Conservation (phyloP, 192 early-diverging fungal species). For the Rhizoclosmatium sp. region DNA sequence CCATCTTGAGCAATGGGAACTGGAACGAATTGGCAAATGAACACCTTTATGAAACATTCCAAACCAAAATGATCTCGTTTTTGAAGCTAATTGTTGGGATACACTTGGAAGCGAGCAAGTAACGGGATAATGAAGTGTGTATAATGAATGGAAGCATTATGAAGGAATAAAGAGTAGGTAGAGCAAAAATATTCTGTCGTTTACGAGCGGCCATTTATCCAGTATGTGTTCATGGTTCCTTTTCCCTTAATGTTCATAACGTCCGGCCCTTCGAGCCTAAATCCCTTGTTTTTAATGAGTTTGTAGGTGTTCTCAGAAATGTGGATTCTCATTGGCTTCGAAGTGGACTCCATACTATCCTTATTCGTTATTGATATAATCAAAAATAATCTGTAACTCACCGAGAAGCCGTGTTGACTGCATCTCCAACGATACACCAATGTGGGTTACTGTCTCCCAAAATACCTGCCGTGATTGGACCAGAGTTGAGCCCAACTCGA, state of each 20-base stretch:
- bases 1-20: neutral
- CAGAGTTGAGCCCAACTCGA: slow-evolving; percentile 52
- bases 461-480: slow-evolving; percentile 55
- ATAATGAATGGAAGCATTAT: neutral
- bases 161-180: neutral
- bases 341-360: slow-evolving; percentile 53
- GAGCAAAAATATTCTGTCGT: neutral
- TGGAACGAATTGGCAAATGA: neutral
- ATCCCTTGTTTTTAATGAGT: slow-evolving; percentile 27
- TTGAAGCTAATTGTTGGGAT: neutral
- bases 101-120: neutral
- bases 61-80: neutral
- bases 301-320: slow-evolving; percentile 49
- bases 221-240: slow-evolving; percentile 52
- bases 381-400: neutral
- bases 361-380: neutral
- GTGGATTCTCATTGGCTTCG: slow-evolving; percentile 52
- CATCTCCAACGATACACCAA: slow-evolving; percentile 56
- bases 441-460: slow-evolving; percentile 54
- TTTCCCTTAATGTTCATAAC: slow-evolving; percentile 51
- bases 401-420: slow-evolving; percentile 55
- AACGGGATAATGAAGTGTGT: neutral
- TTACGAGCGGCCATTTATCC: slow-evolving; percentile 37
- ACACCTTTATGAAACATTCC: neutral
- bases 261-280: slow-evolving; percentile 31